Percentiles rank a stretch among this genome's conserved stretches.
phyloP scores from a whole-genome alignment of 768 basidiomycete species.

The Basidioascus undulatus region DNA sequence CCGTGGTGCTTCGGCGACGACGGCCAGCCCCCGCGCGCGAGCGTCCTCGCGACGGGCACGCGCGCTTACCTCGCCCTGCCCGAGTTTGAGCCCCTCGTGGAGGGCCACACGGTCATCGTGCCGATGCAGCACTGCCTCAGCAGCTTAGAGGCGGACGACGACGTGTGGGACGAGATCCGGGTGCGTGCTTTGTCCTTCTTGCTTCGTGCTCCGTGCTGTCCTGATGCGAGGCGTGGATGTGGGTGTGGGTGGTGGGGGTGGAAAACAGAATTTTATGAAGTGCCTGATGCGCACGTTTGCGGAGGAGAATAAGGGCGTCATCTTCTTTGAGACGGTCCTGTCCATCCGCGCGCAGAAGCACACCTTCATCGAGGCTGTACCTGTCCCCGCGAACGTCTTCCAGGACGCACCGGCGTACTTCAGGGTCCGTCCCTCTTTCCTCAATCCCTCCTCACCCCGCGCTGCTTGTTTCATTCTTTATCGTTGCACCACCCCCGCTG shows the following conservation, averaged over 20 bases:
- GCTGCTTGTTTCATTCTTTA: not conserved
- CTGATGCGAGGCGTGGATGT: too few species aligned
- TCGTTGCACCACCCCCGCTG: not conserved
- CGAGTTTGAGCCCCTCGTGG: constrained; percentile 58
- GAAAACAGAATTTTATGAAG: constrained; percentile 62
- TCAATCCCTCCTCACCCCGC: not conserved
- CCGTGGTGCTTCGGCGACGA: constrained; percentile 45
- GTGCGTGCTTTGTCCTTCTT: constrained; percentile 24
- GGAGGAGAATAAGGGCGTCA: constrained; percentile 71
- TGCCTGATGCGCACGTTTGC: constrained; percentile 87
- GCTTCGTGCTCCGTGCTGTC: too few species aligned
- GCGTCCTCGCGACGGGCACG: constrained; percentile 73
- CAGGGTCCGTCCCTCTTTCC: constrained; percentile 30
- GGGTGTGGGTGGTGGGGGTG: too few species aligned
- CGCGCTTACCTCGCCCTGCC: constrained; percentile 80
- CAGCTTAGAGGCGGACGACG: constrained; percentile 82
- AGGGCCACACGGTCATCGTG: constrained; percentile 82
- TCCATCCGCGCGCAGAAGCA: constrained; percentile 70
- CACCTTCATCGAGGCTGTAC: constrained; percentile 80
- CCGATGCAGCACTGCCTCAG: constrained; percentile 83
- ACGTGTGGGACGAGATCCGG: constrained; percentile 90
- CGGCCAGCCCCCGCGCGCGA: constrained; percentile 64
- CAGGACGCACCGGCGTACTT: constrained; percentile 82
- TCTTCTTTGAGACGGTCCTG: constrained; percentile 88
- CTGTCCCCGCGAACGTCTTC: constrained; percentile 67